Percentiles rank a stretch among this genome's conserved stretches.
phyloP scores from a whole-genome alignment of 768 basidiomycete species.

The Boletus bicolor region DNA sequence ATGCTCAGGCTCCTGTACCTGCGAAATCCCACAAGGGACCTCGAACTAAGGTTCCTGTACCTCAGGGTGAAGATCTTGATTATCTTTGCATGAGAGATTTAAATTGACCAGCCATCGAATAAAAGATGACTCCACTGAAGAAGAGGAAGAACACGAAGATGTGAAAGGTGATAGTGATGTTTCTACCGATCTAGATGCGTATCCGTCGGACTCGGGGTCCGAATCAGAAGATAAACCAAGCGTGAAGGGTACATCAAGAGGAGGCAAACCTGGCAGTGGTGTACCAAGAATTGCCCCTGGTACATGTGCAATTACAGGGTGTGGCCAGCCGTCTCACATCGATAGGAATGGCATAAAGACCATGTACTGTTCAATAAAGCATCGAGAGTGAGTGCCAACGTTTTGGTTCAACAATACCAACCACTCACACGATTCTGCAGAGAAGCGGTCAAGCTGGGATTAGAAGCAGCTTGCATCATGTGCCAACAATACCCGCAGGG shows the following conservation, averaged over 20 bases:
- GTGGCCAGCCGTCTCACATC: conserved; percentile 54
- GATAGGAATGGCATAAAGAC: conserved; percentile 49
- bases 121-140: conserved; percentile 26
- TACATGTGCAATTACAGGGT: conserved; percentile 54
- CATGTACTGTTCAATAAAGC: conserved; percentile 57
- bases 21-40: conserved; percentile 15
- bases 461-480: conserved; percentile 60
- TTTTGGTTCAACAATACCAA: conserved; percentile 2
- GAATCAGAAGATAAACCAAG: conserved; percentile 24
- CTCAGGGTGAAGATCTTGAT: conserved; percentile 22
- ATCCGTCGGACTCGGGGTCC: conserved; percentile 29
- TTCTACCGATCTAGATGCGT: conserved; percentile 31
- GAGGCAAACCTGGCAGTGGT: conserved; percentile 11
- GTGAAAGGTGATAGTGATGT: conserved; percentile 19
- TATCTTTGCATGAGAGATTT: conserved; percentile 4
- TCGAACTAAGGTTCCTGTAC: conserved; percentile 9
- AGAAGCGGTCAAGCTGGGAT: conserved; percentile 53
- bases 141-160: conserved; percentile 24
- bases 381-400: conserved; percentile 54
- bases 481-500: conserved; percentile 59
- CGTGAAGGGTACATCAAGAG: conserved; percentile 5
- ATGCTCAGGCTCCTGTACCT: not conserved
- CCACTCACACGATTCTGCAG: conserved; percentile 31
- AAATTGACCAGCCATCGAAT: conserved; percentile 8
- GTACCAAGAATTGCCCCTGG: conserved; percentile 25